These are phyloP conservation scores for Cryptococcus deneoformans DNA, from an alignment of 1,284 basidiomycete genomes.

Conservation along the genomic window DNA sequence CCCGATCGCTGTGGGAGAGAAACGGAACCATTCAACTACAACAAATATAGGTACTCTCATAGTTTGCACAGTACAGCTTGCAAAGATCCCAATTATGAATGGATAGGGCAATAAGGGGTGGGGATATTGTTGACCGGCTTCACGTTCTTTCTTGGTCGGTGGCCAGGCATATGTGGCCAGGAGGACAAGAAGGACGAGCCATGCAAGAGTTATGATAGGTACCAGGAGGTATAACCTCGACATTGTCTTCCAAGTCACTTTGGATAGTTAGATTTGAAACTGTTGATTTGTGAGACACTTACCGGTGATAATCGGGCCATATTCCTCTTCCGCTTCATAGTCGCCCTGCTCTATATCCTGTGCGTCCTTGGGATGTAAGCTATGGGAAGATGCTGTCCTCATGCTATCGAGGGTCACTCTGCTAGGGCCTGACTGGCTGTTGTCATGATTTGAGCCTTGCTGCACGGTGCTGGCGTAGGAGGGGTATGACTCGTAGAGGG, in stretches of 20 bases:
- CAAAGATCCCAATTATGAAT: slow-evolving; percentile 44
- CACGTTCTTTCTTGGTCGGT: slow-evolving; percentile 35
- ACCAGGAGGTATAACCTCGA: slow-evolving; percentile 42
- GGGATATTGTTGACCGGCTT: slow-evolving; percentile 43
- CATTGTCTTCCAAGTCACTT: slow-evolving; percentile 45
- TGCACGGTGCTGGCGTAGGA: slow-evolving; percentile 7
- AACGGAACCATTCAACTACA: slow-evolving; percentile 26
- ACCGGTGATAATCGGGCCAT: slow-evolving; percentile 15
- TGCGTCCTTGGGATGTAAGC: slow-evolving; percentile 1
- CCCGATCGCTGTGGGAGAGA: slow-evolving; percentile 13
- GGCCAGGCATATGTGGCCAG: slow-evolving; percentile 48
- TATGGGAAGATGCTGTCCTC: not conserved
- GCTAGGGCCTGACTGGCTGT: not conserved
- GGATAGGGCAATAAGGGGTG: slow-evolving; percentile 44
- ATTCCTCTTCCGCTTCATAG: slow-evolving; percentile 11
- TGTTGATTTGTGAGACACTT: not conserved
- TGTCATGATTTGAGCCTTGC: not conserved
- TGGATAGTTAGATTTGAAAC: not conserved
- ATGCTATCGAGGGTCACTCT: not conserved
- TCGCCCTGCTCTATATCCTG: slow-evolving; percentile 3
- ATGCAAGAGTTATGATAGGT: slow-evolving; percentile 37
- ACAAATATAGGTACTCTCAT: slow-evolving; percentile 41
- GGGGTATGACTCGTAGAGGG: slow-evolving; percentile 2
- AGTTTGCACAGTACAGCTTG: slow-evolving; percentile 42
- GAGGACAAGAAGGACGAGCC: slow-evolving; percentile 32